These are phyloP conservation scores for Chenopodium suecicum DNA, from an alignment of 148 eudicot species.

Conservation along the genomic window DNA sequence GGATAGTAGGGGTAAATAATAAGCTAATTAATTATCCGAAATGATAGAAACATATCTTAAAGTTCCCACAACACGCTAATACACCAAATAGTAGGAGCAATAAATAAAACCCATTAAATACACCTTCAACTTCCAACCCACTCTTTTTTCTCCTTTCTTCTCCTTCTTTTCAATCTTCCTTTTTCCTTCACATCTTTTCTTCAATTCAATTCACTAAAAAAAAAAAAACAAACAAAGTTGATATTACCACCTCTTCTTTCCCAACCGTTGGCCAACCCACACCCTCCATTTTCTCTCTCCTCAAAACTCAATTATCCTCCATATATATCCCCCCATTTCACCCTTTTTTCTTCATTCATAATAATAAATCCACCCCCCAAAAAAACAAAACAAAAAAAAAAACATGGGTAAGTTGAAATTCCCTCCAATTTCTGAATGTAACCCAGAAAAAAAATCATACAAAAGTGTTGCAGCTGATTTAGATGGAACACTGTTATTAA, in stretches of 20 bases:
- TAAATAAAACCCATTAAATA: constrained; percentile 15
- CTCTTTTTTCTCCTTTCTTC: background rate
- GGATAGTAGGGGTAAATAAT: too few species aligned
- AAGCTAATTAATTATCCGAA: background rate
- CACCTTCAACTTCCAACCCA: constrained; percentile 32
- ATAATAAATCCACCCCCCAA: too few species aligned
- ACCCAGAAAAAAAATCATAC: constrained; percentile 31
- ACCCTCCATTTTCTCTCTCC: constrained; percentile 8
- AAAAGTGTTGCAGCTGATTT: constrained; percentile 85
- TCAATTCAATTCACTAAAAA: background rate
- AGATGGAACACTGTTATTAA: constrained; percentile 81
- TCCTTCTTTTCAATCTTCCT: background rate
- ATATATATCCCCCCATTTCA: constrained; percentile 7
- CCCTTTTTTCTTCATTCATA: too few species aligned
- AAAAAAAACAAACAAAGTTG: background rate
- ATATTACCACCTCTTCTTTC: background rate
- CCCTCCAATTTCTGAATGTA: constrained; percentile 60
- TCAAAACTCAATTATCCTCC: constrained; percentile 23
- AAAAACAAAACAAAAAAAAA: too few species aligned
- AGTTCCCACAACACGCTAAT: background rate
- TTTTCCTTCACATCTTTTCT: background rate
- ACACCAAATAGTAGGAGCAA: constrained; percentile 13
- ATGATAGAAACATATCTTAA: background rate
- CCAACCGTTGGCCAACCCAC: constrained; percentile 40
- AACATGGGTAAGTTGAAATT: constrained; percentile 36